phyloP scores from a whole-genome alignment of 495 filamentous ascomycete species.

The Talaromyces nanjingensis region DNA sequence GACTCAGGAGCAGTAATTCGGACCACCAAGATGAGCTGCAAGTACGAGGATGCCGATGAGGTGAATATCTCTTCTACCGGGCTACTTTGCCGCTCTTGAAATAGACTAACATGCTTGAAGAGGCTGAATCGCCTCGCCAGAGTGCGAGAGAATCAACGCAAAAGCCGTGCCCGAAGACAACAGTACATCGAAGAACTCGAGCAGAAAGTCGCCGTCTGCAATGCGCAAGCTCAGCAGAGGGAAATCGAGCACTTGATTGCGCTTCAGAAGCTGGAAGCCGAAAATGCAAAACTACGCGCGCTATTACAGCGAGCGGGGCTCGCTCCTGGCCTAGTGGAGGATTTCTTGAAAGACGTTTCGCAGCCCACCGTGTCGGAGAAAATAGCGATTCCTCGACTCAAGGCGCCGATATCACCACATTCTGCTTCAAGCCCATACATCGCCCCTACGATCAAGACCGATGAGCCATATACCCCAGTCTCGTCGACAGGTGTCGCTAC shows the following conservation, averaged over 20 bases:
- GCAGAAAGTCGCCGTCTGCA: constrained; percentile 50
- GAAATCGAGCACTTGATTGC: constrained; percentile 31
- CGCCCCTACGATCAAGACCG: background rate
- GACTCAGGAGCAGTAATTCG: background rate
- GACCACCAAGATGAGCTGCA: background rate
- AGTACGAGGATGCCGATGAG: background rate
- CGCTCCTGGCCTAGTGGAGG: constrained; percentile 19
- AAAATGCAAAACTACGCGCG: constrained; percentile 27
- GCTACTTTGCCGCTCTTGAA: constrained; percentile 11
- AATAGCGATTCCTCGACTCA: constrained; percentile 33
- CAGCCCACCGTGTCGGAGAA: constrained; percentile 20
- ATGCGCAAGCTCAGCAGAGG: constrained; percentile 32
- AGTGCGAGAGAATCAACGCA: constrained; percentile 75
- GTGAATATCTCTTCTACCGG: background rate
- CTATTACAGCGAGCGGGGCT: constrained; percentile 24
- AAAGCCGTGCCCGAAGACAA: constrained; percentile 67
- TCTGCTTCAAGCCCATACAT: background rate
- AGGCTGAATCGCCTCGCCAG: constrained; percentile 31
- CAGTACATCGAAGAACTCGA: constrained; percentile 71
- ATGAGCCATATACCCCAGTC: background rate
- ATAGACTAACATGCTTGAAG: constrained; percentile 11
- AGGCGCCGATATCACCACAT: background rate
- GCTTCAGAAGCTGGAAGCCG: constrained; percentile 30
- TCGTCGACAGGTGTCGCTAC: background rate
- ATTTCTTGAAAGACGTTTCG: constrained; percentile 21